Base-by-base conservation (phyloP, 192 early-diverging fungal species). In the Thamnidium elegans region DNA sequence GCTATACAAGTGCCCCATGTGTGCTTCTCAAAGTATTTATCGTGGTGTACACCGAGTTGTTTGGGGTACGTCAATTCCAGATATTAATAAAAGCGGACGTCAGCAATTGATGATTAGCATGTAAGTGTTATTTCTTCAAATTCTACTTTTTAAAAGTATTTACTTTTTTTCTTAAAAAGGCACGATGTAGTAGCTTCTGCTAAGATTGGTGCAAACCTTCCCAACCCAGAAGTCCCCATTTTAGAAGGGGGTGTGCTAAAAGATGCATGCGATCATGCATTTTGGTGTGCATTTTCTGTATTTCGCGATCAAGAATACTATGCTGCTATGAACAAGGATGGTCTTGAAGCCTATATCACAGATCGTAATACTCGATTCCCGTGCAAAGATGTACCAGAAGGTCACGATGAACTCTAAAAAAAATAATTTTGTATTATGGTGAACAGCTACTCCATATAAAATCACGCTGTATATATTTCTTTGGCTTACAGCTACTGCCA, bases 1-100 rank as follows among this genome's bases (percentile, higher is more conserved):
- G n/a, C n/a, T n/a, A n/a, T n/a, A n/a, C n/a, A n/a, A n/a, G 67
- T 68, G 67, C 20, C 67, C 67, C 5, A 68, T 68, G 67, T 68
- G 67, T 45, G 58, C 67, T 19, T 47, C 67, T 6, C 59, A 68
- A 39, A 55, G 59, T 26, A 36, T 62, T 39, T 62, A 68, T 54
- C 67, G 67, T 15, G 67, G 67, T 43, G 36, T 68, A 23, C 17
- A 59, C 32, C 67, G 67, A 7, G 67, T 68, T 7, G 59, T 68
- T 7, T 68, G 63, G 67, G 67, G 67, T n/a, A 62, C 59, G 15
- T 68, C 67, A 0, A 62, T 68, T 23, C 59, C 67, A 2, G 59
- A 62, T 46, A 62, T 68, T 17, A 68, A 68, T 43, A 46, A 56
- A 51, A 62, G 67, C n/a, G 67, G 67, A 17, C 53, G 58, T 20